Conservation (phyloP, 352 stramenopile genomes). For the Pythium scleroteichum region DNA sequence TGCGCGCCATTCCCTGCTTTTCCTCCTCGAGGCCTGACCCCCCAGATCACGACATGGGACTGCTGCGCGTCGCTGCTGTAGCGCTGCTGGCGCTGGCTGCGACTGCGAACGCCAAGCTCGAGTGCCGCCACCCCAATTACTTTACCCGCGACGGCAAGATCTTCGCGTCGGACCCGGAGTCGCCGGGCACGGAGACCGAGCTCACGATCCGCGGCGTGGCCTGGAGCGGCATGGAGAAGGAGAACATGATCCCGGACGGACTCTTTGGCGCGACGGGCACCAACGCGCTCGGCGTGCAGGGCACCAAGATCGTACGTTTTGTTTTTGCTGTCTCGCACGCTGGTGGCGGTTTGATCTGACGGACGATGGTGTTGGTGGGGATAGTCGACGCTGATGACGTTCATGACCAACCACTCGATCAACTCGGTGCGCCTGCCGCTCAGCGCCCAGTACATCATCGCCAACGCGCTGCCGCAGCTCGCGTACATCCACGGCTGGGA, state of each 20-base stretch:
- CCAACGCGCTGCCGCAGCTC: conserved; percentile 45
- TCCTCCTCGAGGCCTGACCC: background rate
- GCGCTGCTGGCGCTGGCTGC: conserved; percentile 1
- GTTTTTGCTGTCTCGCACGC: background rate
- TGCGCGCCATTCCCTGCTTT: conserved; percentile 11
- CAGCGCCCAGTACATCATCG: conserved; percentile 51
- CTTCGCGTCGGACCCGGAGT: conserved; percentile 44
- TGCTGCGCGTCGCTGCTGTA: conserved; percentile 3
- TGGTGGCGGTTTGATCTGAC: no score
- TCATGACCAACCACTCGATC: conserved; percentile 59
- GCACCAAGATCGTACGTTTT: conserved; percentile 34
- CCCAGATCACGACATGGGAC: conserved; percentile 3
- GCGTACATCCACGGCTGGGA: conserved; percentile 59
- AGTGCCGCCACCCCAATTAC: conserved; percentile 69
- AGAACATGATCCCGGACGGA: conserved; percentile 65
- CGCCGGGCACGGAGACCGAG: conserved; percentile 40
- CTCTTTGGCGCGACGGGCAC: conserved; percentile 52
- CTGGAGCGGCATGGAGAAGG: conserved; percentile 73
- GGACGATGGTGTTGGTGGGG: background rate
- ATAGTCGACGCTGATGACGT: conserved; percentile 46
- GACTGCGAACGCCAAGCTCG: conserved; percentile 20
- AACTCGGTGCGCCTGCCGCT: conserved; percentile 65
- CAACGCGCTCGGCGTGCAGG: conserved; percentile 34
- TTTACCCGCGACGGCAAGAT: conserved; percentile 57
- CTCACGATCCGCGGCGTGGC: conserved; percentile 66